Evolutionary conservation across 2,329 filamentous ascomycete genomes (phyloP).

Genomic region (Diaporthe vexans): DNA sequence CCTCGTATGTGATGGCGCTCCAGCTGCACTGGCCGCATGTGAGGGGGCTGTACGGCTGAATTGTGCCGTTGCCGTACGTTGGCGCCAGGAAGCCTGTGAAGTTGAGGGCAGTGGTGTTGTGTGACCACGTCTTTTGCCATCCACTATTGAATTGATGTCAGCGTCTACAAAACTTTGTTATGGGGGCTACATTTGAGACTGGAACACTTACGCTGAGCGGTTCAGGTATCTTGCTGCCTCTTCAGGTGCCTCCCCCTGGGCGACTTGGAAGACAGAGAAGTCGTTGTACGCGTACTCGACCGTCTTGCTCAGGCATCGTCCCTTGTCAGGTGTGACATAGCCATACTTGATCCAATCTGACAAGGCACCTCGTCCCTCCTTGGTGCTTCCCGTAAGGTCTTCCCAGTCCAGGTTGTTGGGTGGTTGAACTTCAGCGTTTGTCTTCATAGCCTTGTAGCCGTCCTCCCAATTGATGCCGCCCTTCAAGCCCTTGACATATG

Average conservation of each 20-base stretch:
- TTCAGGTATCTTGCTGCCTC: slow-evolving; percentile 72
- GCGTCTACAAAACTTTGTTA: not conserved
- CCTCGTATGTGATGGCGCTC: slow-evolving; percentile 72
- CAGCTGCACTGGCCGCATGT: slow-evolving; percentile 76
- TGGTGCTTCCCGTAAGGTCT: slow-evolving; percentile 71
- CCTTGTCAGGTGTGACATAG: slow-evolving; percentile 74
- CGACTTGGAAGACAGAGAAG: slow-evolving; percentile 76
- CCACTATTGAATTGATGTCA: slow-evolving; percentile 52
- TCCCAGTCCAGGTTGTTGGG: slow-evolving; percentile 69
- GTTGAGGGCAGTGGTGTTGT: slow-evolving; percentile 66
- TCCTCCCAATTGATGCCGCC: slow-evolving; percentile 70
- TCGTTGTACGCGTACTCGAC: slow-evolving; percentile 80
- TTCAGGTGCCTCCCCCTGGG: slow-evolving; percentile 63
- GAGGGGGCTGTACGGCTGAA: slow-evolving; percentile 69
- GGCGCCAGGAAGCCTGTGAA: slow-evolving; percentile 78
- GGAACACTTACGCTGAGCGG: slow-evolving; percentile 1
- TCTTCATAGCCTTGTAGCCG: slow-evolving; percentile 70
- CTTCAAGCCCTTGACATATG: slow-evolving; percentile 76
- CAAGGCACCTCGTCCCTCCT: slow-evolving; percentile 77
- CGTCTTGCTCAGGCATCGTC: slow-evolving; percentile 72
- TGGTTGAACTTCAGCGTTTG: slow-evolving; percentile 75
- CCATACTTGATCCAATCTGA: slow-evolving; percentile 76
- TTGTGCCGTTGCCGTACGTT: slow-evolving; percentile 56
- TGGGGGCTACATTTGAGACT: accelerated
- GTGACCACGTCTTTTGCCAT: slow-evolving; percentile 81